Percentiles rank a stretch among this genome's conserved stretches.
Conservation (phyloP, 2,329 filamentous ascomycete genomes). For the Tolypocladium amazonense region DNA sequence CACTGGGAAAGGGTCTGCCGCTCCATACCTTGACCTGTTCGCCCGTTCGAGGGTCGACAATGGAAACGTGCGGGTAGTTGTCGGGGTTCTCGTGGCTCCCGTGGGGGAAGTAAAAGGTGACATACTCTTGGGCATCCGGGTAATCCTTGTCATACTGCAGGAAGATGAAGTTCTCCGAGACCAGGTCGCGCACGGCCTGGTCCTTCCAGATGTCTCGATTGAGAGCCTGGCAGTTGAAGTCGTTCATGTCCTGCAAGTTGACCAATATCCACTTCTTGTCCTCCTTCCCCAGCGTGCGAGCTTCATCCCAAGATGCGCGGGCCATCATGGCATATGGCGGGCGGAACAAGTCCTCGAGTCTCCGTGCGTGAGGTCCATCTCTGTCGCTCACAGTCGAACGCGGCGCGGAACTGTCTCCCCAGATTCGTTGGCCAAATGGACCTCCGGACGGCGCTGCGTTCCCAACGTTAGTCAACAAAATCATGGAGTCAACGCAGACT, state of each 20-base stretch:
- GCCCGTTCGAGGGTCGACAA: slow-evolving; percentile 88
- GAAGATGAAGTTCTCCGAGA: slow-evolving; percentile 91
- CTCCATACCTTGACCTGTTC: slow-evolving; percentile 97
- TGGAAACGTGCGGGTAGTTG: slow-evolving; percentile 91
- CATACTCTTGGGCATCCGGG: slow-evolving; percentile 64
- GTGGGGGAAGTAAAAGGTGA: slow-evolving; percentile 77
- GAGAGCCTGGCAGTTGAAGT: slow-evolving; percentile 89
- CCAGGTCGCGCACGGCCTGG: slow-evolving; percentile 60
- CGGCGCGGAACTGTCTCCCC: slow-evolving; percentile 15
- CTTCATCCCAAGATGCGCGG: slow-evolving; percentile 69
- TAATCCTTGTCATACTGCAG: slow-evolving; percentile 89
- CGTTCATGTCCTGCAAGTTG: slow-evolving; percentile 85
- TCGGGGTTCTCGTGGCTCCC: slow-evolving; percentile 67
- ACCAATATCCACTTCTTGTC: slow-evolving; percentile 90
- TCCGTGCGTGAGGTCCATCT: slow-evolving; percentile 52
- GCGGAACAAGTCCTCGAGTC: slow-evolving; percentile 83
- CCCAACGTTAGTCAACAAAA: background rate
- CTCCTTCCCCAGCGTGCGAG: slow-evolving; percentile 75
- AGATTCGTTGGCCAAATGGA: slow-evolving; percentile 29
- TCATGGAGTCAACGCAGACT: background rate
- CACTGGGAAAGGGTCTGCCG: slow-evolving; percentile 64
- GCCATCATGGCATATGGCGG: slow-evolving; percentile 88
- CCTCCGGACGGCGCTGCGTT: slow-evolving; percentile 14
- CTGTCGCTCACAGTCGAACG: slow-evolving; percentile 29
- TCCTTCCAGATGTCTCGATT: slow-evolving; percentile 98